Evolutionary conservation across 768 basidiomycete genomes (phyloP), one percentile per base, ranked within the genome.

Genomic region (Phlebiopsis gigantea): DNA sequence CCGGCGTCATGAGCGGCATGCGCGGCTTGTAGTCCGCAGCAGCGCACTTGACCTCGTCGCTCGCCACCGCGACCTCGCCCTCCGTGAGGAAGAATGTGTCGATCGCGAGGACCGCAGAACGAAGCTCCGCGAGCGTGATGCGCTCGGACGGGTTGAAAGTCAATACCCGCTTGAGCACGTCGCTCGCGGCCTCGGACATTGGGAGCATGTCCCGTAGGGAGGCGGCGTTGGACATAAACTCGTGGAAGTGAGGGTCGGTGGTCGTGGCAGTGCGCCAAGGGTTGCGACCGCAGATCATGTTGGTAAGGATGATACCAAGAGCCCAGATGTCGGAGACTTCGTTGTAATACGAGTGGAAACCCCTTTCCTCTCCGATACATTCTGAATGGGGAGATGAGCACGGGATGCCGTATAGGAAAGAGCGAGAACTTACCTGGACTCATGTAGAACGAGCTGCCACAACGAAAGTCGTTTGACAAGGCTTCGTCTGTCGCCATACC

Each of bases 81-180:
- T 79, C 76, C 28, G 74, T 71, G 73, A 81, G 28, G 65, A 81
- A 86, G 74, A 91, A 86, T 2, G 79, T 78, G 31, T 81, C 76
- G 24, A 87, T 71, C 7, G 69, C 69, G 21, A 79, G 62, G 62
- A 95, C 76, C 54, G 77, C 77, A 47, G 66, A 60, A 22, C 85
- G 79, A 5, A 94, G 75, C 5, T 85, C 79, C 2, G 74, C 69
- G 45, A 95, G 72, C n/a, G 79, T 73, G 50, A 87, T 82, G 29
- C 91, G 85, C 24, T 68, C 61, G 1, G 71, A 56, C 4, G 89
- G 84, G 65, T 89, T 81, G 51, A 85, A 69, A n/a, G 75, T 71
- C 72, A 94, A 92, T 56, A 90, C 72, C 34, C 71, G 69, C 53
- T 75, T 73, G 57, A 84, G 73, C 54, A 82, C 72, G 4, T 68